Evolutionary conservation across 306 rosid species (phyloP).

Genomic region (Dryas drummondii): DNA sequence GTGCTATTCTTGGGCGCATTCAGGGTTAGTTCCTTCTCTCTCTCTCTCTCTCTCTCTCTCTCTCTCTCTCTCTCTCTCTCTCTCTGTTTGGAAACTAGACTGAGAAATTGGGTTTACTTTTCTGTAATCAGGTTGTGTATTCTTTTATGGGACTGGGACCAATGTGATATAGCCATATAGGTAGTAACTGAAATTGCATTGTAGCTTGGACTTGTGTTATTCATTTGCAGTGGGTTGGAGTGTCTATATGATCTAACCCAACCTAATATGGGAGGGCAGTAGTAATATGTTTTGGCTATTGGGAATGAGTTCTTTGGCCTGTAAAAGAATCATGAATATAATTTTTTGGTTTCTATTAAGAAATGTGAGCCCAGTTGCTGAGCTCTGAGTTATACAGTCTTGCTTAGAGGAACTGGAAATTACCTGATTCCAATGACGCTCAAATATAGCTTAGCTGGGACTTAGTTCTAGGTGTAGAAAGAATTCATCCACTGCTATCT

Average conservation of each 20-base stretch:
- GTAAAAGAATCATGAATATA: background rate
- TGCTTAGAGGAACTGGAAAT: background rate
- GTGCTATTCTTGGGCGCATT: slow-evolving; percentile 87
- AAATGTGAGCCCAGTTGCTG: background rate
- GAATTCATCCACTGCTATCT: background rate
- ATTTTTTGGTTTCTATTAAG: background rate
- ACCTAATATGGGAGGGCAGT: background rate
- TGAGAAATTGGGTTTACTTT: background rate
- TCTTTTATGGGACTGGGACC: background rate
- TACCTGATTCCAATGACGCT: background rate
- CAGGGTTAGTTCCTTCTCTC: slow-evolving; percentile 56
- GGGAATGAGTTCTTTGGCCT: background rate
- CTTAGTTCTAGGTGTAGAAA: background rate
- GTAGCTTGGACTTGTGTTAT: background rate
- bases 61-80: background rate
- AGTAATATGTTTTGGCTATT: background rate
- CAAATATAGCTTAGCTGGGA: background rate
- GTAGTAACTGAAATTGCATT: background rate
- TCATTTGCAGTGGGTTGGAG: background rate
- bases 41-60: background rate
- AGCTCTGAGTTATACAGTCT: background rate
- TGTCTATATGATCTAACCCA: background rate
- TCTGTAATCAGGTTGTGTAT: background rate
- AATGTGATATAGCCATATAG: background rate
- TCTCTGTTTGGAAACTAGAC: background rate